A percentile compares a stretch with the other conserved stretches of the same genome.
phyloP scores from a whole-genome alignment of 441 rosid genomes.

The Raphanus hybrid region DNA sequence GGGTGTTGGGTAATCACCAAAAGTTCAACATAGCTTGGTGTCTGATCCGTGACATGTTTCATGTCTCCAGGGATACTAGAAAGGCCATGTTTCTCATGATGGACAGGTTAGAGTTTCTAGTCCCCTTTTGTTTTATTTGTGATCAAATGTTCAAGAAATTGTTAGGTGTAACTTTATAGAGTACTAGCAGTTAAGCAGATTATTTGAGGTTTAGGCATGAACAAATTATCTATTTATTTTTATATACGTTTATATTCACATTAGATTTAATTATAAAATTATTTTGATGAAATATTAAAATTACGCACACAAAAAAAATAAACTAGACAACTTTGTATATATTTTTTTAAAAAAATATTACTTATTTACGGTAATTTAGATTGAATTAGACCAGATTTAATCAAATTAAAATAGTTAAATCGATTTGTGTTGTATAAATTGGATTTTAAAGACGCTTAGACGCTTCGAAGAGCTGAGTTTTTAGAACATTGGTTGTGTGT shows the following conservation, averaged over 20 bases:
- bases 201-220: background rate
- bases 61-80: slow-evolving; percentile 52
- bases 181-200: background rate
- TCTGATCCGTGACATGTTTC: slow-evolving; percentile 72
- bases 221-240: no score
- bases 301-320: no score
- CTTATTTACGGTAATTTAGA: no score
- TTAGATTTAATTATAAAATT: no score
- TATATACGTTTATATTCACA: no score
- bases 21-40: slow-evolving; percentile 86
- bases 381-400: no score
- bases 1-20: slow-evolving; percentile 70
- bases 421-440: no score
- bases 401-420: no score
- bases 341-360: no score
- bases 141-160: background rate
- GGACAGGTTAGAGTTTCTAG: slow-evolving; percentile 54
- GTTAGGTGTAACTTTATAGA: background rate
- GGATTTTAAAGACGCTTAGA: no score
- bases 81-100: slow-evolving; percentile 79
- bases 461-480: no score
- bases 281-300: background rate
- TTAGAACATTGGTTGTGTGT: background rate
- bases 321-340: no score
- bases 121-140: slow-evolving; percentile 10